Conservation (phyloP, 2,329 filamentous ascomycete species). For the Verticillium longisporum region DNA sequence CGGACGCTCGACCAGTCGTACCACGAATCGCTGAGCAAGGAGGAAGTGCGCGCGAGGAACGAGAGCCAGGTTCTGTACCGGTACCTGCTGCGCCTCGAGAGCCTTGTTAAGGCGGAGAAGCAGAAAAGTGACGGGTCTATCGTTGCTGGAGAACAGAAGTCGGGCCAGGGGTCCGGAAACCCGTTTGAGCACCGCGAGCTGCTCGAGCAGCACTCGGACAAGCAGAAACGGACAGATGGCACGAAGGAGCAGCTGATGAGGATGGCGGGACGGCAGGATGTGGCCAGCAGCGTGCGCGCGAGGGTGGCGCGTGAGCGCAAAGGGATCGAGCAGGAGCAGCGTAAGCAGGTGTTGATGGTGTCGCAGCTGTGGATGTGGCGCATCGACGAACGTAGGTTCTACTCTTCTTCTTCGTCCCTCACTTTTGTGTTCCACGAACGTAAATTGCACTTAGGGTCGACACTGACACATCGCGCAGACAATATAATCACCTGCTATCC, state of each 20-base stretch:
- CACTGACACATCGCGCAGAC: neutral
- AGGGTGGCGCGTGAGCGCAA: constrained; percentile 4
- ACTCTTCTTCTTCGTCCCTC: too few relatives aligned
- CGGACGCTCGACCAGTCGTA: constrained; percentile 12
- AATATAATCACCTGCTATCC: constrained; percentile 12
- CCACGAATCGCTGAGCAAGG: constrained; percentile 8
- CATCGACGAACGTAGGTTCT: constrained; percentile 10
- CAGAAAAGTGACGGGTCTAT: neutral
- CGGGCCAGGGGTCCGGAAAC: neutral
- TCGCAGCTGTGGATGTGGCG: constrained; percentile 16
- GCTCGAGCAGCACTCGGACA: constrained; percentile 8
- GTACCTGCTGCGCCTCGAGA: constrained; percentile 7
- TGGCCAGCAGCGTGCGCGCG: constrained; percentile 11
- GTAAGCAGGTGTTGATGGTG: constrained; percentile 20
- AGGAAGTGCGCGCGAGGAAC: constrained; percentile 6
- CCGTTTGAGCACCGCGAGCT: constrained; percentile 6
- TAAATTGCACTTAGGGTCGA: neutral
- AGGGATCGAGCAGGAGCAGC: constrained; percentile 16
- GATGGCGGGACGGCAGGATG: constrained; percentile 11
- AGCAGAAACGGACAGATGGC: constrained; percentile 13
- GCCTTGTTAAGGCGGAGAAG: neutral
- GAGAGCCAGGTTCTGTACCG: constrained; percentile 11
- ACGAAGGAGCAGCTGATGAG: constrained; percentile 12
- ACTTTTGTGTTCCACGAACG: too few relatives aligned
- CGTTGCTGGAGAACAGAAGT: neutral